phyloP scores from a whole-genome alignment of 176 grass and related monocot genomes.

The Eleusine coracana region DNA sequence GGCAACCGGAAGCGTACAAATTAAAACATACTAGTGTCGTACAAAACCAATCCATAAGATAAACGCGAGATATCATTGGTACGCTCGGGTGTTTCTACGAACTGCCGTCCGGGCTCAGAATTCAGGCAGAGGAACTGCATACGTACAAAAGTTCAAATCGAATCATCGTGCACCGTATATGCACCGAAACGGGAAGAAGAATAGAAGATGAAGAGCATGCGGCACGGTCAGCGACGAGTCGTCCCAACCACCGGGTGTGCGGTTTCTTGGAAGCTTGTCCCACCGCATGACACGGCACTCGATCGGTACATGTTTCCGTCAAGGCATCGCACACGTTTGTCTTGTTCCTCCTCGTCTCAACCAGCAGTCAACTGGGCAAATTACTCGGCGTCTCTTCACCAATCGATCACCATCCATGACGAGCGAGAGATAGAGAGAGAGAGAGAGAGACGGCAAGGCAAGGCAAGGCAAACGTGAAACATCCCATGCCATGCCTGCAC shows the following conservation, averaged over 20 bases:
- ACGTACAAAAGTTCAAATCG: too few species aligned
- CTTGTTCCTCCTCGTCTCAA: not conserved
- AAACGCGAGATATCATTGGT: too few species aligned
- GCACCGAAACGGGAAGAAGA: not conserved
- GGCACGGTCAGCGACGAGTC: not conserved
- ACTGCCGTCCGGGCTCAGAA: too few species aligned
- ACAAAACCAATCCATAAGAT: too few species aligned
- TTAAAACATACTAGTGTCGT: too few species aligned
- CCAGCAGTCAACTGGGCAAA: not conserved
- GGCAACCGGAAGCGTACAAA: too few species aligned
- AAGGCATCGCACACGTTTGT: not conserved
- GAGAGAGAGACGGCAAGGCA: not conserved
- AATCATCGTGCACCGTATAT: not conserved
- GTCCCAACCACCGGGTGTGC: not conserved
- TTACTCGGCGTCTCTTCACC: not conserved
- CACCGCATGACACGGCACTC: not conserved
- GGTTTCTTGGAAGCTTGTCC: not conserved
- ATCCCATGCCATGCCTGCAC: conserved; percentile 31
- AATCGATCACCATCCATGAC: too few species aligned
- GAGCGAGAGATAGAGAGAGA: not conserved
- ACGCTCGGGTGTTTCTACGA: too few species aligned
- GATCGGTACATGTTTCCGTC: not conserved
- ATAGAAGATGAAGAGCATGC: not conserved
- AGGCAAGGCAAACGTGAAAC: not conserved
- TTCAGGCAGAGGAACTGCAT: too few species aligned